Evolutionary conservation across 805 yeast genomes (phyloP).

Genomic region (Nakazawaea anatomiae): DNA sequence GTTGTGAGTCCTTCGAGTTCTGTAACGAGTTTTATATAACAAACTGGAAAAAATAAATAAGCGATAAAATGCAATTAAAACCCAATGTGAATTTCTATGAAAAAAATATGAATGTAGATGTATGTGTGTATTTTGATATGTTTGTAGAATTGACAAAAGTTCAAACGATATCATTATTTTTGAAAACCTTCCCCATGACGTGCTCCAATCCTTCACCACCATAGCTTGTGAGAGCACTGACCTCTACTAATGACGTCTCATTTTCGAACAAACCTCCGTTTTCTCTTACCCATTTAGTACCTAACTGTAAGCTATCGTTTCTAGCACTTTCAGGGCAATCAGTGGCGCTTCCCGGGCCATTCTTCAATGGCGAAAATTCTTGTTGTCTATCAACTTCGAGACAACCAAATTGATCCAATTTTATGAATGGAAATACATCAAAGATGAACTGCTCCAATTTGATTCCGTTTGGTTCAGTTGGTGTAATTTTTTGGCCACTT

Average conservation of each 20-base stretch:
- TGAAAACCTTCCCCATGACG: constrained; percentile 41
- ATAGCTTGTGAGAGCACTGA: constrained; percentile 70
- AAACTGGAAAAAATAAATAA: too few relatives aligned
- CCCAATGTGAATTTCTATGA: too few relatives aligned
- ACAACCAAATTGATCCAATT: constrained; percentile 72
- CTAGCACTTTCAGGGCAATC: constrained; percentile 86
- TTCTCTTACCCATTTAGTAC: constrained; percentile 64
- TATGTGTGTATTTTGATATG: too few relatives aligned
- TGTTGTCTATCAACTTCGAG: constrained; percentile 80
- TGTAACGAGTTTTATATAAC: too few relatives aligned
- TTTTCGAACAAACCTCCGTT: constrained; percentile 61
- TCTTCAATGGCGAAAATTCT: constrained; percentile 93
- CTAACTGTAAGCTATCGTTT: constrained; percentile 54
- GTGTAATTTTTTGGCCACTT: constrained; percentile 46
- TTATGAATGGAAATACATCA: constrained; percentile 85
- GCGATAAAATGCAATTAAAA: background rate
- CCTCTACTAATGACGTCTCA: constrained; percentile 57
- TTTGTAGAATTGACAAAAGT: too few relatives aligned
- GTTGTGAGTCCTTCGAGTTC: too few relatives aligned
- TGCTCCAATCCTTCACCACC: constrained; percentile 63
- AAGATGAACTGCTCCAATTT: constrained; percentile 95
- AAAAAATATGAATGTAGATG: too few relatives aligned
- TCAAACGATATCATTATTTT: constrained; percentile 13
- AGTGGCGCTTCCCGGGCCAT: constrained; percentile 74
- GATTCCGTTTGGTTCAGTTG: constrained; percentile 81